Evolutionary conservation across 2,329 filamentous ascomycete species (phyloP), one percentile per base, ranked within the genome.

Genomic region (Colletotrichum eleusines): DNA sequence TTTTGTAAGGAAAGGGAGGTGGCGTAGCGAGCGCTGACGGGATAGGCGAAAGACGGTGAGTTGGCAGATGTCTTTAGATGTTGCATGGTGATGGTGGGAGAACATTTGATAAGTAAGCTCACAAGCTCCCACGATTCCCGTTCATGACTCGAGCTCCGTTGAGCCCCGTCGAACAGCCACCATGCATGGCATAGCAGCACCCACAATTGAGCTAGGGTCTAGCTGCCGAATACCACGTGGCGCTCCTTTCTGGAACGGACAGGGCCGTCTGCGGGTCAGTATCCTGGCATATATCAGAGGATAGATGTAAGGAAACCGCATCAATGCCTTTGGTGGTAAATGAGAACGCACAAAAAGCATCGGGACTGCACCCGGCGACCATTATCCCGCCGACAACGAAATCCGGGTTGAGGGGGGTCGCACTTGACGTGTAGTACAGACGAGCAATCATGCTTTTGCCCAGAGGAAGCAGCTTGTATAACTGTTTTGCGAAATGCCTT

Each of bases 121-220:
- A 11, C 4, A 33, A 20, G 28, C 26, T n/a, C 50, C 28, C 50
- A 5, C 48, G 28, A 20, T 33, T 54, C 26, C 33, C 23, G 20
- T 7, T 26, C 54, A 57, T 57, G 54, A 57, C 54, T 57, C 54
- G n/a, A 57, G 33, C n/a, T 40, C 5, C 54, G 1, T n/a, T 16
- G 16, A 33, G 28, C 31, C 28, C 28, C 18, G 50, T 33, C 8
- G 18, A 54, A 54, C 28, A 33, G 50, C 28, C 50, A 54, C 50
- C 20, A 54, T n/a, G 50, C 28, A n/a, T 33, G 18, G 50, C 50
- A 33, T 14, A 18, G 26, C 48, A 31, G 48, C 48, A 51, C 16
- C 48, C 48, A 26, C 48, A 51, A 51, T 40, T 40, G 23, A 16
- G 54, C 35, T 12, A 11, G 18, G 50, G 50, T 7, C 5, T n/a